Evolutionary conservation across 305 asterid species (phyloP).

Genomic region (Fraxinus baroniana): DNA sequence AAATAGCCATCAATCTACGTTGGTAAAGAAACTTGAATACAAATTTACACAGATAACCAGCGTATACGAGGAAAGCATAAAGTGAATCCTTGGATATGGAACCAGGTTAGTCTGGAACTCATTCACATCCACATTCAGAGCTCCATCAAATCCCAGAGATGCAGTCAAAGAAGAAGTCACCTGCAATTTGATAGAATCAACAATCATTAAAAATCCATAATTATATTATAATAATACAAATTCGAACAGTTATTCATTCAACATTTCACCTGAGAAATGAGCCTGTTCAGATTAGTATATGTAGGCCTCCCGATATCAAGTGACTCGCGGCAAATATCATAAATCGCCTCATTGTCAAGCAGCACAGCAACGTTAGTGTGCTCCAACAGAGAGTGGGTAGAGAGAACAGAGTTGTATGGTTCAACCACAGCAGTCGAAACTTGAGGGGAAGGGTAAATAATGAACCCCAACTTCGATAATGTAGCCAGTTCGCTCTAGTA

Average conservation of each 20-base stretch:
- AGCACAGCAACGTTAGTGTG: constrained; percentile 49
- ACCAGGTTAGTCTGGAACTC: constrained; percentile 53
- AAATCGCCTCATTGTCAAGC: constrained; percentile 41
- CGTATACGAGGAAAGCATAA: constrained; percentile 49
- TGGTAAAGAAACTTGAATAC: too few species aligned
- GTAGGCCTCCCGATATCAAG: constrained; percentile 48
- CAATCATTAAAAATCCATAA: not conserved
- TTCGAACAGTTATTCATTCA: not conserved
- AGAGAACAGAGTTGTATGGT: constrained; percentile 47
- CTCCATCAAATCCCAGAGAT: constrained; percentile 45
- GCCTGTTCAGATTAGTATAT: constrained; percentile 46
- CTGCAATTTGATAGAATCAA: constrained; percentile 9
- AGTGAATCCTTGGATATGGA: constrained; percentile 48
- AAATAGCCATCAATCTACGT: too few species aligned
- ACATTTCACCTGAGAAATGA: constrained; percentile 27
- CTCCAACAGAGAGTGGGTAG: constrained; percentile 46
- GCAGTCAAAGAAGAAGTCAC: constrained; percentile 29
- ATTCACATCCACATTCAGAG: constrained; percentile 42
- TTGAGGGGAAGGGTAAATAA: constrained; percentile 48
- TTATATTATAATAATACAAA: not conserved
- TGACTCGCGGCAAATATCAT: constrained; percentile 45
- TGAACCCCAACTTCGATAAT: constrained; percentile 27
- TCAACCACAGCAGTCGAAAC: constrained; percentile 48
- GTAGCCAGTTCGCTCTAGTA: too few species aligned
- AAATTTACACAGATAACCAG: constrained; percentile 31